Conservation (phyloP, 768 basidiomycete species). For the Boletus eberwhitei region DNA sequence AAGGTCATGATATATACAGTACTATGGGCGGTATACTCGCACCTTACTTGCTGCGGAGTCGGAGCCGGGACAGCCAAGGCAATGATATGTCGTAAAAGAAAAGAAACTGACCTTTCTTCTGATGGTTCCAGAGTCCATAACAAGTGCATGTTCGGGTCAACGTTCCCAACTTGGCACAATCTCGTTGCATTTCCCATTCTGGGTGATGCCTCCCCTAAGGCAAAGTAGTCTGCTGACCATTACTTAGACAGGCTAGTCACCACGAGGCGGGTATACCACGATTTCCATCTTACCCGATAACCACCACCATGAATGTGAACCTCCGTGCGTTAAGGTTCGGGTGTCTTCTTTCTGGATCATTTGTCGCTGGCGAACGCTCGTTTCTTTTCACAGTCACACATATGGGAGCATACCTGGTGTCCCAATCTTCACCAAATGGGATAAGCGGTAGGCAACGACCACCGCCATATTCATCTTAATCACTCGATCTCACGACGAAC, state of each 20-base stretch:
- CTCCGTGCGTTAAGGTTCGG: neutral
- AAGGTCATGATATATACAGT: too few species aligned
- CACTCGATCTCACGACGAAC: neutral
- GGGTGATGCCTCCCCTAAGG: neutral
- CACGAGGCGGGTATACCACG: neutral
- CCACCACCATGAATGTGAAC: conserved; percentile 15
- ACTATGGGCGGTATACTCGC: too few species aligned
- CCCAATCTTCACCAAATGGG: conserved; percentile 21
- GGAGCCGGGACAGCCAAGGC: too few species aligned
- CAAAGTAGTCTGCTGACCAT: too few species aligned
- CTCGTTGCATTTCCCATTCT: too few species aligned
- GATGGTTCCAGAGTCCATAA: too few species aligned
- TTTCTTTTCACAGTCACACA: conserved; percentile 8
- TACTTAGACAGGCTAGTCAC: too few species aligned
- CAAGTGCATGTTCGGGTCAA: too few species aligned
- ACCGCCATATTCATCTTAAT: neutral
- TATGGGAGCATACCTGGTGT: conserved; percentile 27
- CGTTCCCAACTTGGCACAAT: too few species aligned
- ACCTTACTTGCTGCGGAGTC: too few species aligned
- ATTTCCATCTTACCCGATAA: neutral
- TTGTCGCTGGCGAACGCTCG: neutral
- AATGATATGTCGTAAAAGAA: too few species aligned
- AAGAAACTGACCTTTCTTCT: too few species aligned
- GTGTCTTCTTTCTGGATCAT: neutral
- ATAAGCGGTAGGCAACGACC: conserved; percentile 16